Evolutionary conservation across 768 basidiomycete genomes (phyloP).

Genomic region (Panaeolus papilionaceus): DNA sequence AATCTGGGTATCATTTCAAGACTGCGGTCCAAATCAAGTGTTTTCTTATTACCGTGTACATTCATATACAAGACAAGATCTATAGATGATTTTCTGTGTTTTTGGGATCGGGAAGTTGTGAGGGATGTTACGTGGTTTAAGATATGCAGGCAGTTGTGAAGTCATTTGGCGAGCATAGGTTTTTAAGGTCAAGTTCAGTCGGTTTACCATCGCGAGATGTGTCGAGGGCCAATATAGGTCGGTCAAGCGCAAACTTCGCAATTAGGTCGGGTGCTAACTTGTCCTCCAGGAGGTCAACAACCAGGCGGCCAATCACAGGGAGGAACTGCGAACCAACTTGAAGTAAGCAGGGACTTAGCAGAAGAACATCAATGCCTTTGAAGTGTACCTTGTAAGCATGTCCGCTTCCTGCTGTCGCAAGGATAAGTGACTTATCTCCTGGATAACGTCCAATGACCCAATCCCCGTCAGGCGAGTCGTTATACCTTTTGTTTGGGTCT

Average conservation of each 20-base stretch:
- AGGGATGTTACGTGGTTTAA: background rate
- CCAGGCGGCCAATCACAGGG: conserved; percentile 80
- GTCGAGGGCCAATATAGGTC: conserved; percentile 42
- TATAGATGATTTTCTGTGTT: conserved; percentile 11
- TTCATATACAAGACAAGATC: conserved; percentile 8
- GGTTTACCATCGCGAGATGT: conserved; percentile 38
- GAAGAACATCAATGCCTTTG: background rate
- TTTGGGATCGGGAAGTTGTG: background rate
- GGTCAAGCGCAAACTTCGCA: conserved; percentile 68
- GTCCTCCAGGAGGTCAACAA: conserved; percentile 74
- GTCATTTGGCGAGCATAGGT: conserved; percentile 58
- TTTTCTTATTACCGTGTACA: conserved; percentile 10
- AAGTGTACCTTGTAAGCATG: conserved; percentile 81
- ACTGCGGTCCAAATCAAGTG: conserved; percentile 13
- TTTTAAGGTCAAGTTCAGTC: conserved; percentile 48
- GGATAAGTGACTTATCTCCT: conserved; percentile 60
- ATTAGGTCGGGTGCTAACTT: conserved; percentile 58
- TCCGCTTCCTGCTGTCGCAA: conserved; percentile 90
- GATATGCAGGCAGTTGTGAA: conserved; percentile 28
- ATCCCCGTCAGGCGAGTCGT: conserved; percentile 84
- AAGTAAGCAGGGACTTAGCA: background rate
- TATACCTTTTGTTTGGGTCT: conserved; percentile 66
- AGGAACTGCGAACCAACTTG: conserved; percentile 65
- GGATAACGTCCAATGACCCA: conserved; percentile 87
- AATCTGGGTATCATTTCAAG: conserved; percentile 3